Percentiles rank a stretch among this genome's conserved stretches.
Evolutionary conservation across 2,329 filamentous ascomycete species (phyloP).

Genomic region (Aspergillus felis): DNA sequence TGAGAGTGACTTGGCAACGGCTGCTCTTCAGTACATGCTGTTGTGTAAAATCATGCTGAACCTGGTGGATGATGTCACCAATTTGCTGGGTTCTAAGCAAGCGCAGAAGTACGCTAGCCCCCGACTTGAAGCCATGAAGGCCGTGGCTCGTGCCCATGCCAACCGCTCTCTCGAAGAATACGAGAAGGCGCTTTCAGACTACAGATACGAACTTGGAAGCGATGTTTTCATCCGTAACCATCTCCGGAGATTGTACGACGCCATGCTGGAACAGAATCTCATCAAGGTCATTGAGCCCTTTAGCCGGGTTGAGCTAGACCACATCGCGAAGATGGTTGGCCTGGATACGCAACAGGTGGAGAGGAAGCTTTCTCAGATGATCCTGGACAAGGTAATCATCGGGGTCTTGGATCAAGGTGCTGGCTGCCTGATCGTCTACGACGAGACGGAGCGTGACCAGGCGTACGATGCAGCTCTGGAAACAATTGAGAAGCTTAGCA

Average conservation of each 20-base stretch:
- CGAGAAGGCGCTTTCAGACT: conserved; percentile 83
- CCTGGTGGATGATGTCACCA: conserved; percentile 90
- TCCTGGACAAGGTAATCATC: conserved; percentile 97
- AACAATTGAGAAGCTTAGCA: conserved; percentile 95
- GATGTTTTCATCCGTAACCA: conserved; percentile 97
- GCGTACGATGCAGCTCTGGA: conserved; percentile 90
- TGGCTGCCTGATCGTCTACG: conserved; percentile 95
- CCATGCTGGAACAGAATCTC: conserved; percentile 98
- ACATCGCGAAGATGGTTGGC: conserved; percentile 96
- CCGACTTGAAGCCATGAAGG: conserved; percentile 98
- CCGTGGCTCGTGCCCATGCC: conserved; percentile 89
- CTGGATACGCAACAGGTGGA: conserved; percentile 95
- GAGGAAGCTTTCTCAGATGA: conserved; percentile 98
- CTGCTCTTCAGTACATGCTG: conserved; percentile 97
- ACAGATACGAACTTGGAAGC: conserved; percentile 88
- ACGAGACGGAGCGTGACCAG: conserved; percentile 90
- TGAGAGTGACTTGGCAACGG: conserved; percentile 83
- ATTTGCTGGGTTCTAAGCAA: conserved; percentile 92
- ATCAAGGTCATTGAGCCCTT: conserved; percentile 99
- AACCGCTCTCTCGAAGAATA: conserved; percentile 97
- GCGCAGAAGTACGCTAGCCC: conserved; percentile 94
- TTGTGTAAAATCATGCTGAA: conserved; percentile 99
- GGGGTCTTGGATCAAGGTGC: conserved; percentile 95
- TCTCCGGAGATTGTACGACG: conserved; percentile 90
- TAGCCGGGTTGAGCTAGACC: conserved; percentile 91